Percentiles rank a stretch among this genome's conserved stretches.
These are phyloP conservation scores for Colletotrichum noveboracense DNA, from an alignment of 2,329 filamentous ascomycete species.

Conservation along the genomic window DNA sequence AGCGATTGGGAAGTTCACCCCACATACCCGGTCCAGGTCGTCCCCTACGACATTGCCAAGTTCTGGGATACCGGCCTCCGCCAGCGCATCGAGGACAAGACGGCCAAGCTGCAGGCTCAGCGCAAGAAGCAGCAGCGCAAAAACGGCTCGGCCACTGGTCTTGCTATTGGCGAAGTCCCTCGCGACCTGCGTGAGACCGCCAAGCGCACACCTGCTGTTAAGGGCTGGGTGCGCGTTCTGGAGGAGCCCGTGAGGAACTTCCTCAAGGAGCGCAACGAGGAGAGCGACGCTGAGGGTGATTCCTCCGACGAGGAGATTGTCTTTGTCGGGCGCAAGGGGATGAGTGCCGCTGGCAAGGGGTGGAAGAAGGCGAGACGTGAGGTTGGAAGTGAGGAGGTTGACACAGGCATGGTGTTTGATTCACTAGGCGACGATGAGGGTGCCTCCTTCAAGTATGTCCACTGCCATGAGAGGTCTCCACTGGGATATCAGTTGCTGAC, in stretches of 20 bases:
- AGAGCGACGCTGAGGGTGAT: slow-evolving; percentile 49
- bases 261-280: slow-evolving; percentile 57
- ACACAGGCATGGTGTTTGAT: slow-evolving; percentile 78
- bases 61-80: slow-evolving; percentile 73
- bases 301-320: slow-evolving; percentile 83
- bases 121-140: slow-evolving; percentile 53
- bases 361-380: slow-evolving; percentile 59
- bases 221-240: slow-evolving; percentile 79
- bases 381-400: slow-evolving; percentile 62
- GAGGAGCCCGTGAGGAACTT: slow-evolving; percentile 86
- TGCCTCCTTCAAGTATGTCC: slow-evolving; percentile 83
- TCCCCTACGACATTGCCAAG: slow-evolving; percentile 89
- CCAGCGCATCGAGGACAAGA: slow-evolving; percentile 55
- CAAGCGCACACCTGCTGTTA: slow-evolving; percentile 81
- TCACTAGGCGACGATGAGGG: slow-evolving; percentile 75
- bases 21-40: slow-evolving; percentile 76
- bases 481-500: slow-evolving; percentile 44
- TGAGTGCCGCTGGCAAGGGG: slow-evolving; percentile 50
- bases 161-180: slow-evolving; percentile 67
- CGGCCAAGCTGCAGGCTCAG: slow-evolving; percentile 40
- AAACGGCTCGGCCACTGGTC: slow-evolving; percentile 43
- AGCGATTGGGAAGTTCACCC: slow-evolving; percentile 84
- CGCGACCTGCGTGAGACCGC: slow-evolving; percentile 80
- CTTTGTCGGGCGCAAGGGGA: slow-evolving; percentile 77
- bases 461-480: too few species aligned